Base-by-base conservation (phyloP, 2,329 filamentous ascomycete genomes). In the Metarhizium brunneum region DNA sequence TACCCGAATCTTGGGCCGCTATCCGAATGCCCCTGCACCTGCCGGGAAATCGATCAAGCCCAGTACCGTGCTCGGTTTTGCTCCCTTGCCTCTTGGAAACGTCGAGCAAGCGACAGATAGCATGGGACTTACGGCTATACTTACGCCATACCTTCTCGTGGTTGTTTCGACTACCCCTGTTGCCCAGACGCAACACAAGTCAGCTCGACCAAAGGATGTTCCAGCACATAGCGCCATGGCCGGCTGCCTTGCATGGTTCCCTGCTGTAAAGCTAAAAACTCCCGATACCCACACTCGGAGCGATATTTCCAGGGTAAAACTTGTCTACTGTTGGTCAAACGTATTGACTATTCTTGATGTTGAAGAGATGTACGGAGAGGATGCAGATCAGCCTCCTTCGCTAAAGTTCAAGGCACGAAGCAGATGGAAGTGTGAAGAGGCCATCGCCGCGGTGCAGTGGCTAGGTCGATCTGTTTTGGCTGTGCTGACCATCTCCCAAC, bases 261-360 rank as follows among this genome's bases (percentile, higher is more conserved):
- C 94, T 2, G 91, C 92, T 2, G 94, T 99, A 49, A 94, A 89
- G 66, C 76, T 99, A 47, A 97, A 97, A 69, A 82, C 83, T 16
- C 81, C 84, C 10, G 85, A 90, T 59, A 75, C 82, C 2, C 78
- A 81, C 50, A 83, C 82, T 0, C 84, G 83, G 5, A 87, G 84
- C 63, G 81, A 85, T 7, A 78, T 86, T 10, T 92, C 89, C 18
- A 87, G 85, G 65, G 88, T 87, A 42, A 97, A 99, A 69, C 80
- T 99, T 18, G 92, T 90, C 0, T 99, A 99, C 73, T 96, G 92
- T 70, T 99, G 94, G 94, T 97, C 94, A 2, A 97, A 97, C 65
- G 84, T 97, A n/a, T 74, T 99, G 61, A 97, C 92, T 0, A 86
- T 99, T 5, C 74, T 99, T 29, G 94, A 99, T 60, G 84, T 97